Evolutionary conservation across 495 filamentous ascomycete genomes (phyloP).

Genomic region (Poronia punctata): DNA sequence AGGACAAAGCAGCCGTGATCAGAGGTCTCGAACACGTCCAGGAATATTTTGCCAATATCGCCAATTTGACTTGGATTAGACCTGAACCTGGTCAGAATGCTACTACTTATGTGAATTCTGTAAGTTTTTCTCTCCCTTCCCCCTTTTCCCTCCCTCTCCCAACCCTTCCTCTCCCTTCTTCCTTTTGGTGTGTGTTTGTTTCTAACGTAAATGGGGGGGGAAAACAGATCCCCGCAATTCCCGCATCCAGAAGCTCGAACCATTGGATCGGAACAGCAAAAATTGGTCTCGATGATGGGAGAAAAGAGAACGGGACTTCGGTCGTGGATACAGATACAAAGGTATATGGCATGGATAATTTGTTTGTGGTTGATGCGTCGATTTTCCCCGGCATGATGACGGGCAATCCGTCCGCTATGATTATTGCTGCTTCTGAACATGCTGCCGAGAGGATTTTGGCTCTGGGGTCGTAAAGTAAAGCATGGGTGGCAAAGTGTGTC

Average conservation of each 20-base stretch:
- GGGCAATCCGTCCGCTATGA: slow-evolving; percentile 48
- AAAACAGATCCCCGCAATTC: slow-evolving; percentile 25
- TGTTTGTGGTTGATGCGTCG: slow-evolving; percentile 32
- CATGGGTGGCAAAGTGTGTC: too few species aligned
- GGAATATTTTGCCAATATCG: slow-evolving; percentile 38
- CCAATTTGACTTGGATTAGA: slow-evolving; percentile 41
- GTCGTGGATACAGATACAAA: slow-evolving; percentile 51
- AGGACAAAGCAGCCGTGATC: slow-evolving; percentile 28
- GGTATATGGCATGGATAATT: slow-evolving; percentile 51
- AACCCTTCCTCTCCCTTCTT: not conserved
- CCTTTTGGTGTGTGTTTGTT: not conserved
- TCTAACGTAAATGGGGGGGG: not conserved
- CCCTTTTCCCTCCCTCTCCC: slow-evolving; percentile 6
- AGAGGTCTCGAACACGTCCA: slow-evolving; percentile 47
- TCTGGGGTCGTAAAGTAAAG: too few species aligned
- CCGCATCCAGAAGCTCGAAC: slow-evolving; percentile 26
- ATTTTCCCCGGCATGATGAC: slow-evolving; percentile 42
- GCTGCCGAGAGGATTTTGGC: slow-evolving; percentile 47
- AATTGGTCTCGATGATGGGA: slow-evolving; percentile 50
- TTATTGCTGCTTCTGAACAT: slow-evolving; percentile 46
- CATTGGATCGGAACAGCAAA: slow-evolving; percentile 50
- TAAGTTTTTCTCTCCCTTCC: slow-evolving; percentile 3
- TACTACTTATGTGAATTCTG: slow-evolving; percentile 39
- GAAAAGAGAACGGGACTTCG: slow-evolving; percentile 41
- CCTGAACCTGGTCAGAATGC: slow-evolving; percentile 42